Conservation (phyloP, 2,329 filamentous ascomycete genomes). For the Pestalotiopsis sp. region DNA sequence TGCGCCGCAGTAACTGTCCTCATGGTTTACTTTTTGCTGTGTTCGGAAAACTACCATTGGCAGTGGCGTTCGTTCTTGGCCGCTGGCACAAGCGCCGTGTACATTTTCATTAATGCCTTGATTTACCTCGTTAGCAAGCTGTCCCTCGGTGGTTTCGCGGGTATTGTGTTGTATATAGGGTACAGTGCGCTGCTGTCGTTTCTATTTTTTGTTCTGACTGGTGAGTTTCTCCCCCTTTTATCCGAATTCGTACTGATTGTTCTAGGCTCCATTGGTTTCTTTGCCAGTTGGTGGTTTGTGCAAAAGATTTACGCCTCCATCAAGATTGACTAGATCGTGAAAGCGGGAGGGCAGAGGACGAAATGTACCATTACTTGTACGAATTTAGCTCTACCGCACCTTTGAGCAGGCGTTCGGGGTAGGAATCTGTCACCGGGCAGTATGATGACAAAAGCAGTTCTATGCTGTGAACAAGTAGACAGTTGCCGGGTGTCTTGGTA, state of each 20-base stretch:
- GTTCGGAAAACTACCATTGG: conserved; percentile 98
- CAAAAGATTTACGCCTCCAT: conserved; percentile 95
- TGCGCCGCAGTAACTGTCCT: conserved; percentile 89
- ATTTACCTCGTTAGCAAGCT: conserved; percentile 90
- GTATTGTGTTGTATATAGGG: conserved; percentile 88
- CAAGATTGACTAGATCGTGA: conserved; percentile 78
- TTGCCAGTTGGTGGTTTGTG: conserved; percentile 92
- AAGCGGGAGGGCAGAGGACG: background rate
- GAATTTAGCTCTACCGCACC: background rate
- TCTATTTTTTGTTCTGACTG: conserved; percentile 90
- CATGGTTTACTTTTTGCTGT: conserved; percentile 95
- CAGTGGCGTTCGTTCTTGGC: conserved; percentile 95
- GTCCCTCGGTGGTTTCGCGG: conserved; percentile 80
- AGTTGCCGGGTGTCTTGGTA: background rate
- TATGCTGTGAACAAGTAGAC: background rate
- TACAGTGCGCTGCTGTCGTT: conserved; percentile 90
- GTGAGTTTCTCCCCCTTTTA: conserved; percentile 58
- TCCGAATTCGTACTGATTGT: background rate
- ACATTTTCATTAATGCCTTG: conserved; percentile 89
- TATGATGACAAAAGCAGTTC: background rate
- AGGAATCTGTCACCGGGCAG: background rate
- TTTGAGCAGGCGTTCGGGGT: background rate
- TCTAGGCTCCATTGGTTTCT: conserved; percentile 90
- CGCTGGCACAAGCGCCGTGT: conserved; percentile 85
- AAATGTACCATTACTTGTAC: background rate